Evolutionary conservation across 2,329 filamentous ascomycete genomes (phyloP), one percentile per base, ranked within the genome.

Genomic region (Fonsecaea monophora): DNA sequence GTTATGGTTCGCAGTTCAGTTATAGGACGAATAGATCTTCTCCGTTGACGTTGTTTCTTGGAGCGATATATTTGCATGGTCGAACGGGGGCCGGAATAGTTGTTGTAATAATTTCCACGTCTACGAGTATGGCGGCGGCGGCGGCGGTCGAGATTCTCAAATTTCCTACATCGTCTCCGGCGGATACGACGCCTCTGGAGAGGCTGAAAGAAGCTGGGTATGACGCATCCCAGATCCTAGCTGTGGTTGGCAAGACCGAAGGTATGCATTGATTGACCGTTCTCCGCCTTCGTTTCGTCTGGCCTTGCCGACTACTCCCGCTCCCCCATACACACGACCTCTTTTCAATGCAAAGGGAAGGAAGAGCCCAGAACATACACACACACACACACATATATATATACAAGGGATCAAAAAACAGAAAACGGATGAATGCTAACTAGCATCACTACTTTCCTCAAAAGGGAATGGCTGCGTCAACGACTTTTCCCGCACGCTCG

Each of bases 401-500:
- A 21, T 6, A 32, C 30, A 32, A 32, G 30, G 1, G 4, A 32
- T 32, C 15, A 21, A 21, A 21, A n/a, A 3, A 21, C n/a, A 25
- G 10, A 53, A 30, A n/a, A 50, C 48, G 45, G 45, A 65, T 68
- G 38, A 4, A 71, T 50, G 7, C 63, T 53, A 2, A 61, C 25
- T 2, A 21, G 25, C 34, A 25, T 25, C 25, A 25, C 25, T 8
- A 64, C 30, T 45, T 40, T 38, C 7, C 42, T 1, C 21, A 21
- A 21, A 30, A 76, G 74, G 75, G n/a, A 76, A 78, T 65, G 75
- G 75, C 53, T 78, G 76, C 65, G 74, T 77, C 15, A 77, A 78
- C 65, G 76, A 77, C 65, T 77, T 77, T 68, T 77, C 74, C 9
- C 72, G 75, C 1, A 76, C 75, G 6, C 71, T 77, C 8, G 73